Conservation (phyloP, 1,284 basidiomycete species). For the Entoloma clypeatum region DNA sequence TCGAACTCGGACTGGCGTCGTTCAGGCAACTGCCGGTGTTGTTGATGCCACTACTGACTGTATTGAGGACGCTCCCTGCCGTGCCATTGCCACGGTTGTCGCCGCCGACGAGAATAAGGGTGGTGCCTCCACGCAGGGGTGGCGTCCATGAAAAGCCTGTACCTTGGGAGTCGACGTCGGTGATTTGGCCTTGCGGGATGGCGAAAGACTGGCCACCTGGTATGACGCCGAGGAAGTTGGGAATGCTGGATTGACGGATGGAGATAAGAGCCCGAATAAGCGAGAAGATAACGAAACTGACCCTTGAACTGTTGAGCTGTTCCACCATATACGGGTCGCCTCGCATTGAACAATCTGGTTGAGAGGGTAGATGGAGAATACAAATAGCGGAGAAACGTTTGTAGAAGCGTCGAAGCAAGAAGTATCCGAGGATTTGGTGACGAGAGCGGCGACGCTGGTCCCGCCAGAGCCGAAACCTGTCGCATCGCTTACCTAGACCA, state of each 20-base stretch:
- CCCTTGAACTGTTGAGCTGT: slow-evolving; percentile 49
- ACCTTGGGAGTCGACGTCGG: slow-evolving; percentile 42
- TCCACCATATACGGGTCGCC: slow-evolving; percentile 62
- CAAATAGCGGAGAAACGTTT: slow-evolving; percentile 50
- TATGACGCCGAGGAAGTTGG: slow-evolving; percentile 67
- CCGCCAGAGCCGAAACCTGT: slow-evolving; percentile 71
- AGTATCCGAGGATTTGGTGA: slow-evolving; percentile 47
- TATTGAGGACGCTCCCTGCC: slow-evolving; percentile 59
- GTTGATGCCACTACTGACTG: slow-evolving; percentile 46
- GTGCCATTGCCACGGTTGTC: slow-evolving; percentile 63
- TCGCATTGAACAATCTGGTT: slow-evolving; percentile 62
- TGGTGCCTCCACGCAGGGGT: slow-evolving; percentile 57
- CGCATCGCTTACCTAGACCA: slow-evolving; percentile 61
- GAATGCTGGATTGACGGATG: slow-evolving; percentile 35
- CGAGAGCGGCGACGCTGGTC: slow-evolving; percentile 60
- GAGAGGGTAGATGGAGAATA: slow-evolving; percentile 55
- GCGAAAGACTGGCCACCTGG: slow-evolving; percentile 74
- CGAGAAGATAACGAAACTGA: slow-evolving; percentile 27
- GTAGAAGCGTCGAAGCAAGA: slow-evolving; percentile 55
- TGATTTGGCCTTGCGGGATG: slow-evolving; percentile 47
- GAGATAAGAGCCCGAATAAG: neutral
- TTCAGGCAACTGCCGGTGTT: slow-evolving; percentile 53
- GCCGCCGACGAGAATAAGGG: slow-evolving; percentile 60
- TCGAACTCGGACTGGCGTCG: slow-evolving; percentile 64
- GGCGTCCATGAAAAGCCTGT: slow-evolving; percentile 69